Evolutionary conservation across 2,329 filamentous ascomycete genomes (phyloP), one percentile per base, ranked within the genome.

Genomic region (Penicillium sp.): DNA sequence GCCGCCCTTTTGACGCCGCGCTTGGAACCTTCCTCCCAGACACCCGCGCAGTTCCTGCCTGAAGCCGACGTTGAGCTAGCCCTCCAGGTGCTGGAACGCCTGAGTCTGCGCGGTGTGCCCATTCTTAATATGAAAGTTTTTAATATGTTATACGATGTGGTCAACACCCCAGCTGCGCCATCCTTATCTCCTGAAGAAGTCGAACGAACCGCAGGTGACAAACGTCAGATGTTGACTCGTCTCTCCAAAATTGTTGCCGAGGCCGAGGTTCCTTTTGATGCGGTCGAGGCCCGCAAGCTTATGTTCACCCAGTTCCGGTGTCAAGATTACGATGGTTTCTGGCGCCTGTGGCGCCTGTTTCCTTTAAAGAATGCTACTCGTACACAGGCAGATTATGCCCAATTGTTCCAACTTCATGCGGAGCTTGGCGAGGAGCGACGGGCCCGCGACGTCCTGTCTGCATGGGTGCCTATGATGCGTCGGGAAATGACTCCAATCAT

Each of bases 391-490:
- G 75, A 87, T 59, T 90, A 89, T 65, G 69, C 73, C 3, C 72
- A 80, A 31, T 73, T 85, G 25, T 87, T 84, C 65, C 60, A 69
- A 14, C 66, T 75, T 26, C 76, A 85, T 51, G 79, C 81, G 1
- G 66, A 73, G 4, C 77, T 79, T 0, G 63, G 70, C 0, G 73
- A 82, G 59, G 71, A 77, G 53, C 54, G 63, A 54, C 46, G 69
- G 74, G 58, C 85, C 77, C 67, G 77, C 71, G 51, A 75, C 77
- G 55, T 79, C 75, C 22, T 72, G 83, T 58, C 79, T 78, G 79
- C 75, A 57, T 82, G 81, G 66, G 77, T 83, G n/a, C 77, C 79
- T 2, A 84, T 87, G 65, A 86, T 89, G 82, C 58, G 75, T 18
- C 69, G 73, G 45, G 86, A 89, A 66, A 58, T 76, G 0, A 80